Evolutionary conservation across 176 grass and related monocot species (phyloP), one percentile per base, ranked within the genome.

Genomic region (Phragmites australis): DNA sequence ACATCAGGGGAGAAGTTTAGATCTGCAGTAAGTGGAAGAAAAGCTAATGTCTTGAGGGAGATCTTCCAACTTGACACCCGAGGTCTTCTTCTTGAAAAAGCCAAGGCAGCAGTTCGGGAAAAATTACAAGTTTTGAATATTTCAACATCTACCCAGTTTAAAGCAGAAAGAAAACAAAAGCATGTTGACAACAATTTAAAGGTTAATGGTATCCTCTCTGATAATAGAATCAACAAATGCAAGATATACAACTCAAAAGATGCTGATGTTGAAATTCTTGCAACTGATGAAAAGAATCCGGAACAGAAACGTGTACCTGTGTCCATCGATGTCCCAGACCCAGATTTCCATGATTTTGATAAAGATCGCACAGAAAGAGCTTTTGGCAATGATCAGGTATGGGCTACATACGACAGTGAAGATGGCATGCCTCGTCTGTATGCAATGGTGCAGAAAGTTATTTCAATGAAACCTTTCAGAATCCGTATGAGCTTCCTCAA

Each of bases 401-500:
- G 90, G 87, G 90, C 90, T 61, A 87, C 84, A 37, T 93, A 93
- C 60, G 90, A 93, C 40, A 87, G 82, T 45, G 87, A 93, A 72
- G 90, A 93, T 81, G 90, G 90, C 45, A 93, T 93, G 90, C 90
- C 90, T 70, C 86, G 86, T 18, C 59, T 88, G 21, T 92, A 92
- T 82, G 86, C 74, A n/a, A 78, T 89, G 79, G 79, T 92, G 41
- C 90, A 92, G 63, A 92, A 92, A 80, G 84, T 89, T 68, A 64
- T 92, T 45, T 88, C 90, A 18, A 74, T 74, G 70, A 92, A 80
- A 47, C 90, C 90, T 62, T 92, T 92, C 81, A 86, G 79, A 59
- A 84, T 93, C 32, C 75, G 76, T n/a, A 89, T 93, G 90, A 89
- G 87, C 34, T 93, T 93, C 72, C 85, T 93, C 56, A 89, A 86